Conservation (phyloP, 495 filamentous ascomycete genomes). For the Tetracladium setigerum region DNA sequence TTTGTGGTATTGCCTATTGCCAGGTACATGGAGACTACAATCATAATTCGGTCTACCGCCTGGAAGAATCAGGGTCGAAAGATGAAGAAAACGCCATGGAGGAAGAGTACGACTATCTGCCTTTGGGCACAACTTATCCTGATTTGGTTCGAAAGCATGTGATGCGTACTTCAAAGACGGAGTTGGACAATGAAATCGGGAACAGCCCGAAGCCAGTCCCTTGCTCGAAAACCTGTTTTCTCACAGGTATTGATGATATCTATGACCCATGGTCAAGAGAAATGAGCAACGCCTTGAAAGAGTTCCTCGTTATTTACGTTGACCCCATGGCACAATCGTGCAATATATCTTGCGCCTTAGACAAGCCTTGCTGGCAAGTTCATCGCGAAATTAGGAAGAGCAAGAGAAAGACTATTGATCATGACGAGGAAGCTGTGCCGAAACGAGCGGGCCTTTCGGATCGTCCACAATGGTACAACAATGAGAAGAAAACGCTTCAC, state of each 20-base stretch:
- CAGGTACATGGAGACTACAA: constrained; percentile 19
- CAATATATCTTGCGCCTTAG: constrained; percentile 26
- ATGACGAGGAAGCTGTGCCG: background rate
- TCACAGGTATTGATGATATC: background rate
- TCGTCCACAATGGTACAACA: constrained; percentile 20
- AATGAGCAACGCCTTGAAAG: background rate
- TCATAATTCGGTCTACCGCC: background rate
- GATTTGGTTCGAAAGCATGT: background rate
- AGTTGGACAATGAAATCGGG: too few relatives aligned
- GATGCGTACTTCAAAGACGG: background rate
- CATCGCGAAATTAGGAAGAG: constrained; percentile 32
- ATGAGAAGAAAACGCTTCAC: constrained; percentile 14
- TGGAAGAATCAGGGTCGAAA: constrained; percentile 4
- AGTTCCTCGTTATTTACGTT: constrained; percentile 9
- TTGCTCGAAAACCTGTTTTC: constrained; percentile 12
- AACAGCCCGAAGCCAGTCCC: background rate
- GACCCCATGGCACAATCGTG: constrained; percentile 8
- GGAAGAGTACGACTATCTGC: constrained; percentile 2
- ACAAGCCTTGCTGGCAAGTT: constrained; percentile 42
- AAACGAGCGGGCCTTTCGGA: background rate
- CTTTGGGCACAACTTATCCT: background rate
- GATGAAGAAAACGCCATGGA: background rate
- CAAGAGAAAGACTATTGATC: background rate
- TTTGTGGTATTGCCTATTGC: constrained; percentile 17
- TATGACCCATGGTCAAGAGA: background rate